Base-by-base conservation (phyloP, 305 asterid genomes). In the Solanum hybrid region DNA sequence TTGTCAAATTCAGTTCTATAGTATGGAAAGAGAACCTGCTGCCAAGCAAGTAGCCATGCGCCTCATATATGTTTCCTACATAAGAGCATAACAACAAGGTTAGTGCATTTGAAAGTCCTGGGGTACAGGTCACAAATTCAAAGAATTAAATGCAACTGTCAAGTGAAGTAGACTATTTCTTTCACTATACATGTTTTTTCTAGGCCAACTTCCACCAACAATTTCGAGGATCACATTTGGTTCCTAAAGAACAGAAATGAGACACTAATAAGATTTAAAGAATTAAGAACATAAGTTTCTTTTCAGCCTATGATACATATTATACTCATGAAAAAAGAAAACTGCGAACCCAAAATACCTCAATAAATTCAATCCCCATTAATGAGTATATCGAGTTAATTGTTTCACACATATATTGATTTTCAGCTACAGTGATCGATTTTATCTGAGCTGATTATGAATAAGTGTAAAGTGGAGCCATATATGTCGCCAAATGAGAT, bases 21-120 rank as follows among this genome's bases (percentile, higher is more conserved):
- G 75, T 20, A 85, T 31, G 76, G 76, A 85, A 85, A 9, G 76
- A 94, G 87, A 91, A 96, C 99, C 99, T 96, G 98, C 91, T 77
- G 98, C 95, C 92, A 96, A 94, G 91, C 99, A 96, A 91, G 99
- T 93, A 36, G 97, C 76, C 95, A 95, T 96, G 91, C 98, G 98
- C 95, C 98, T 96, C 92, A 90, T 91, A 90, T 97, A 96, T 46
- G 93, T 94, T 91, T 96, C 99, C 99, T 97, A 94, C 82, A 89
- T 77, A 90, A 86, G 86, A 92, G 89, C 80, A 89, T 29, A 88
- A 35, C 78, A 91, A 88, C 76, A 88, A 69, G 85, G 90, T 89
- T 36, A 91, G 42, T 35, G 91, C 24, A n/a, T 85, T 57, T 78
- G 86, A 51, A 61, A 57, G 81, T 51, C 81, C 36, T 20, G 34